Evolutionary conservation across 371 early-diverging fungal genomes (phyloP).

Genomic region (Rhizopus sp.): DNA sequence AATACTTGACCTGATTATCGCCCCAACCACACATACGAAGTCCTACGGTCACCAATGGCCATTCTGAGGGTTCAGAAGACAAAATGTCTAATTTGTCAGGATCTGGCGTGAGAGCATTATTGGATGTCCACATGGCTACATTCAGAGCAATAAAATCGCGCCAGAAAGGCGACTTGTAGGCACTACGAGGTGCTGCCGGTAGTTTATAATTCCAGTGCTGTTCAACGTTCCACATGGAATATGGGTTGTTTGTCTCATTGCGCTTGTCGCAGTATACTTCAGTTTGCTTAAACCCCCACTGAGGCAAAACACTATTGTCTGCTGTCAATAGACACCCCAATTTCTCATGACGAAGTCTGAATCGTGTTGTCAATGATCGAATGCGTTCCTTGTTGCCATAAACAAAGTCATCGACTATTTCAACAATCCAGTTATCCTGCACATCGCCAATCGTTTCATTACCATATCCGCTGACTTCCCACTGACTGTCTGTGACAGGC

Average conservation of each 20-base stretch:
- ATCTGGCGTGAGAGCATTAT: slow-evolving; percentile 98
- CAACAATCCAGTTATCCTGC: slow-evolving; percentile 92
- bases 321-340: slow-evolving; percentile 86
- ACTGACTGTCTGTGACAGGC: slow-evolving; percentile 79
- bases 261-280: slow-evolving; percentile 91
- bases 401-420: slow-evolving; percentile 73
- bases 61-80: slow-evolving; percentile 89
- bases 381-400: slow-evolving; percentile 51
- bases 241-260: slow-evolving; percentile 56
- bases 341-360: slow-evolving; percentile 82
- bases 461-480: slow-evolving; percentile 91
- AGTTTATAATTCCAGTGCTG: slow-evolving; percentile 82
- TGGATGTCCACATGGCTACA: slow-evolving; percentile 97
- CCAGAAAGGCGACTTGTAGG: slow-evolving; percentile 79
- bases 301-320: slow-evolving; percentile 82
- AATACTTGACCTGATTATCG: slow-evolving; percentile 88
- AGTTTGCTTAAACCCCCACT: slow-evolving; percentile 98
- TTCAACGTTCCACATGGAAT: slow-evolving; percentile 97
- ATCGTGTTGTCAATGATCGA: slow-evolving; percentile 82
- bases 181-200: slow-evolving; percentile 58
- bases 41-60: slow-evolving; percentile 93
- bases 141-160: slow-evolving; percentile 93
- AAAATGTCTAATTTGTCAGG: slow-evolving; percentile 93
- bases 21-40: slow-evolving; percentile 98
- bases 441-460: slow-evolving; percentile 70